Base-by-base conservation (phyloP, 495 filamentous ascomycete genomes). In the Sordaria brevicollis region DNA sequence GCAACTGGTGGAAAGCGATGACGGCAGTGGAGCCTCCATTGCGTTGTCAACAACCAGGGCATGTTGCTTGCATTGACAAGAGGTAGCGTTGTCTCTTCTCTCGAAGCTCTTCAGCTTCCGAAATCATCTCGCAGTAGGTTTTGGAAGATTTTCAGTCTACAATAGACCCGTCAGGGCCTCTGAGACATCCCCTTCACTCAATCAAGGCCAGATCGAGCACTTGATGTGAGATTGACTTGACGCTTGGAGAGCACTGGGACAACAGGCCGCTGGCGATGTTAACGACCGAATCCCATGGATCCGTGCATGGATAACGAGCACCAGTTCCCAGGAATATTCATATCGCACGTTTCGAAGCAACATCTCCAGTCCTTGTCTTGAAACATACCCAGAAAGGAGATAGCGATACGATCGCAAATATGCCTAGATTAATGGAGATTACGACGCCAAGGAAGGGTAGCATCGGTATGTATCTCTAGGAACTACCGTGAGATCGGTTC, bases 21-120 rank as follows among this genome's bases (percentile, higher is more conserved):
- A 73, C 72, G 67, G 71, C 66, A 72, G 67, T 67, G 35, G 36
- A 35, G 35, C 54, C 65, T 65, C 36, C 65, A 43, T 70, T 66
- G 65, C 72, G 38, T 36, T 54, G 39, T 65, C 69, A 67, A 25
- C 34, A 17, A 65, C 11, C 66, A 69, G 31, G 34, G 29, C 25
- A 29, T 15, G 35, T 21, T 43, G 67, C 21, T 62, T 65, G 62
- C 35, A 65, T 67, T 67, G 67, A 74, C 37, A 35, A 65, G 33
- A 21, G 33, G 38, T 10, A 39, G 25, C 49, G 34, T 68, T 49
- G 29, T 41, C 25, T 49, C 70, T 34, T n/a, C n/a, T n/a, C n/a
- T n/a, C n/a, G 19, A 39, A 70, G 66, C 39, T 31, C 65, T 31
- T 49, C 7, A 66, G 70, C 8, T 37, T 25, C 35, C 13, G 29